phyloP scores from a whole-genome alignment of 2,329 filamentous ascomycete genomes.

The Ophiostoma pallidulum region DNA sequence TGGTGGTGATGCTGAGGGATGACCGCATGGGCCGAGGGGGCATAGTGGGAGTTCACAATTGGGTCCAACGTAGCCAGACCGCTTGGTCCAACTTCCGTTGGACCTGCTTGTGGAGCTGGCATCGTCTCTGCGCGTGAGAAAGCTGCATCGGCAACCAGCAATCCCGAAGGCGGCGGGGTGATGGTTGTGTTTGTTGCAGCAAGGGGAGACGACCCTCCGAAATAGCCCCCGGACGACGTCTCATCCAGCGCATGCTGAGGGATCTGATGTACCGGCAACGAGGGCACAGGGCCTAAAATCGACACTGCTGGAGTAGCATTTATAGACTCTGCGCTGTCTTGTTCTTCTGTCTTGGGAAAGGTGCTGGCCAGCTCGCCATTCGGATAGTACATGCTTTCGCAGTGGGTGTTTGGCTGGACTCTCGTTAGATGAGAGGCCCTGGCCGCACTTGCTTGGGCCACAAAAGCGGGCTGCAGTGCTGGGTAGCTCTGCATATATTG shows the following conservation, averaged over 20 bases:
- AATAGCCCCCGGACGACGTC: background rate
- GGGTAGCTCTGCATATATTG: constrained; percentile 28
- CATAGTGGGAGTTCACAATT: background rate
- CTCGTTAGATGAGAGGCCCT: constrained; percentile 1
- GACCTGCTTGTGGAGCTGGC: no score
- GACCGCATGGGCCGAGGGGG: background rate
- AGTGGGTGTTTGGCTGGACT: constrained; percentile 22
- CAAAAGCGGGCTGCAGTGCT: constrained; percentile 26
- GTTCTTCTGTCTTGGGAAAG: background rate
- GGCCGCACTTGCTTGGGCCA: constrained; percentile 10
- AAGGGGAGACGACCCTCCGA: background rate
- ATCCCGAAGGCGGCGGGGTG: background rate
- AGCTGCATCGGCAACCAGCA: no score
- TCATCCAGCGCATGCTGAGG: background rate
- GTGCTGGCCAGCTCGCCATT: background rate
- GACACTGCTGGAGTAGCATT: background rate
- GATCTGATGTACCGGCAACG: background rate
- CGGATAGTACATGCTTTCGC: constrained; percentile 34
- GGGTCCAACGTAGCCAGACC: no score
- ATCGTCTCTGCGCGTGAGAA: no score
- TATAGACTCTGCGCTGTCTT: background rate
- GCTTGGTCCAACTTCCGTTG: no score
- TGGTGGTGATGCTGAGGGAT: background rate
- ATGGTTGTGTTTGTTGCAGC: background rate
- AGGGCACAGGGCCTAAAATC: background rate